These are phyloP conservation scores for Cordyceps farinosa DNA, from an alignment of 2,329 filamentous ascomycete species.

Conservation along the genomic window DNA sequence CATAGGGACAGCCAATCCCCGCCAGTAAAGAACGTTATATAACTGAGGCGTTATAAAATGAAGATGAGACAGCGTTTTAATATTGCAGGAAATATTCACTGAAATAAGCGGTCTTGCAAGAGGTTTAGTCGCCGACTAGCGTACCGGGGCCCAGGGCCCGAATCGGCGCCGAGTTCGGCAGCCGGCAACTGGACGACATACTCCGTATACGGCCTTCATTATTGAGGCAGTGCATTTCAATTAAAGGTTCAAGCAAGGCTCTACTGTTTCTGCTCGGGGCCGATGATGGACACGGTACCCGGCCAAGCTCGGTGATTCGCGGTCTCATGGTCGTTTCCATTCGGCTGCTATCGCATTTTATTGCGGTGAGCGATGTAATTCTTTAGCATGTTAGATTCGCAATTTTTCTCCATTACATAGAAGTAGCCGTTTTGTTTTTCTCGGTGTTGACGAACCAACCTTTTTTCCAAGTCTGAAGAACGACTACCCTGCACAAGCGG, in stretches of 20 bases:
- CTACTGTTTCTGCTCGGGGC: no score
- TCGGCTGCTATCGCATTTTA: not conserved
- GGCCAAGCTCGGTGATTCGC: not conserved
- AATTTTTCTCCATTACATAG: not conserved
- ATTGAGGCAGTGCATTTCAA: not conserved
- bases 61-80: not conserved
- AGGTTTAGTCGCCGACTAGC: slow-evolving; percentile 15
- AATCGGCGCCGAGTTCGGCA: slow-evolving; percentile 27
- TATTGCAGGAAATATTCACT: slow-evolving; percentile 12
- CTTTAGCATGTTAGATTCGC: not conserved
- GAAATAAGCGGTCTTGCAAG: slow-evolving; percentile 9
- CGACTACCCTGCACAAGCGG: no score
- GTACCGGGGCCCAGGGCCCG: not conserved
- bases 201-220: not conserved
- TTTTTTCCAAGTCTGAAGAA: no score
- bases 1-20: not conserved
- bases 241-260: not conserved
- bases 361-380: not conserved
- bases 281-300: no score
- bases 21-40: not conserved
- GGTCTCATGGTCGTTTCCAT: not conserved
- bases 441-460: no score
- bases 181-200: not conserved
- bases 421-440: no score
- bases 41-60: not conserved